Evolutionary conservation across 345 rosid genomes (phyloP).

Genomic region (Salix suchowensis): DNA sequence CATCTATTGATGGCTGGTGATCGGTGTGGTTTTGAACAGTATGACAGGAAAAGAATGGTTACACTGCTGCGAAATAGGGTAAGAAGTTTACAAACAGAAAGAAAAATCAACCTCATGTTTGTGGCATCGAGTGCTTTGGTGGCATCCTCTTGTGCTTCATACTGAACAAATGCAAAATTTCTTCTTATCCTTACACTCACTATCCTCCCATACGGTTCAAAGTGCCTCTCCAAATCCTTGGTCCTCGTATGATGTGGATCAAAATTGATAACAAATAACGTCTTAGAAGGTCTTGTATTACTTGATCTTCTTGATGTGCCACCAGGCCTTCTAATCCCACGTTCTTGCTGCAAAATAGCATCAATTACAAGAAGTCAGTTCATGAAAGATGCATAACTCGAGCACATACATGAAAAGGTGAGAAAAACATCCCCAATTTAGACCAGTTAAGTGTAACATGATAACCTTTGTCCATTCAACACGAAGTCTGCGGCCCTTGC

Average conservation of each 20-base stretch:
- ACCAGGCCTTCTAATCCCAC: constrained; percentile 57
- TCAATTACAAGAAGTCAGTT: neutral
- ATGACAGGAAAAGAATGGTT: neutral
- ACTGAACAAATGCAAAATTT: constrained; percentile 94
- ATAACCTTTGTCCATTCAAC: constrained; percentile 97
- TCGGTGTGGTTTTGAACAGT: neutral
- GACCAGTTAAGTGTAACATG: neutral
- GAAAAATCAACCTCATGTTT: constrained; percentile 51
- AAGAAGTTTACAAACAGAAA: neutral
- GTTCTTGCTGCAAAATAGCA: constrained; percentile 56
- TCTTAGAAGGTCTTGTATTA: constrained; percentile 73
- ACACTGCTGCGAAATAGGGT: neutral
- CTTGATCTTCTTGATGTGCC: constrained; percentile 62
- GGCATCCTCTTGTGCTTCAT: constrained; percentile 85
- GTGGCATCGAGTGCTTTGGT: constrained; percentile 79
- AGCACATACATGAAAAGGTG: neutral
- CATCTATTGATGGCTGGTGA: neutral
- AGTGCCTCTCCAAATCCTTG: constrained; percentile 88
- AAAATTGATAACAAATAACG: constrained; percentile 88
- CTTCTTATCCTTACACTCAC: constrained; percentile 86
- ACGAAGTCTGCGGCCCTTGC: constrained; percentile 89
- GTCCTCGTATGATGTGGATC: constrained; percentile 80
- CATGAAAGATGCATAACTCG: neutral
- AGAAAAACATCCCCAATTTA: neutral
- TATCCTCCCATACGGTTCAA: constrained; percentile 87